Base-by-base conservation (phyloP, 257 asterid species). In the Solanum appendiculatum region DNA sequence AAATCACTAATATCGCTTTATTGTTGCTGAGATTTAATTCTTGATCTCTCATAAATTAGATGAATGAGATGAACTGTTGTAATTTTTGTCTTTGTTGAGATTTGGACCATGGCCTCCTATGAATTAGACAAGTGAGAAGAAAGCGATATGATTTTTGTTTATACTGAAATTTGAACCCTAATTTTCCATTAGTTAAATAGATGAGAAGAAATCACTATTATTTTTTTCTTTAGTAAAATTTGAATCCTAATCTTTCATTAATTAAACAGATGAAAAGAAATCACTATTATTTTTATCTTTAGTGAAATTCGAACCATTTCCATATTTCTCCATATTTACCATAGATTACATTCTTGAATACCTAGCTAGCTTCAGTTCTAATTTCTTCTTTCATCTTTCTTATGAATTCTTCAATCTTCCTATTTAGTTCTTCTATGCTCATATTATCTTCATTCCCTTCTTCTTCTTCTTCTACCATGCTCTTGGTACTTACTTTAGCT, bases 361-460 rank as follows among this genome's bases (percentile, higher is more conserved):
- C 60, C 31, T 83, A 66, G 85, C 87, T 86, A 66, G 87, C 88
- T 86, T 86, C 87, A 81, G 83, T 89, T 87, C 90, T 88, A 68
- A 91, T 86, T 73, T 89, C 93, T 86, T 91, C 91, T 83, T 89
- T 91, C 91, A 89, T 89, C 86, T 88, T 91, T 86, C 88, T 85
- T 42, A 91, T 91, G 69, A 91, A 88, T 83, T 89, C 92, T 70
- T 91, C 93, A 36, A 89, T 68, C 75, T 89, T 91, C 69, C 64
- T 86, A 81, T 89, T 91, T 39, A 91, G 63, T 81, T 89, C 92
- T 21, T 91, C 92, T 23, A 87, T 89, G 39, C 86, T 85, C 36
- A 89, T 46, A 54, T 82, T 88, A 6, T 81, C 88, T 7, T 77
- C 89, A 37, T 15, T 74, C 23, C 40, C 88, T n/a, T 80, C 85